Base-by-base conservation (phyloP, 2,329 filamentous ascomycete genomes). In the Diaporthe destruens region DNA sequence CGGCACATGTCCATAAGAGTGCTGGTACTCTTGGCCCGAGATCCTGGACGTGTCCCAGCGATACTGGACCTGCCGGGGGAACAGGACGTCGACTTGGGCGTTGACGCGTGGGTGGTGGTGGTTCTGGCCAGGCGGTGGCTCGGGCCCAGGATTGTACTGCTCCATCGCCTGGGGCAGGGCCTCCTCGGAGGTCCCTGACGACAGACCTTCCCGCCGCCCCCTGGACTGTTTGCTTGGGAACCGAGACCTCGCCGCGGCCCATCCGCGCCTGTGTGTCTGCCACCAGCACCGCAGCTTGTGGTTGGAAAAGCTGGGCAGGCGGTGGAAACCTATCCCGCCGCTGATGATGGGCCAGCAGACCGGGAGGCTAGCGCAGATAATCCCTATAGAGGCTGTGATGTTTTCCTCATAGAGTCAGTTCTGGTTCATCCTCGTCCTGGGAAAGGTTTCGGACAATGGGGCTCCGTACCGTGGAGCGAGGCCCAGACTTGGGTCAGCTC, bases 271-370 rank as follows among this genome's bases (percentile, higher is more conserved):
- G 12, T 54, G 7, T n/a, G 51, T 29, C 51, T 54, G 51, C 51
- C 51, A 54, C 51, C 51, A 32, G 51, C 25, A 7, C 25, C 51
- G 23, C 51, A 54, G 6, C 23, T 54, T 54, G 25, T 16, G 25
- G 11, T 54, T 54, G 29, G 51, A 54, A 6, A 54, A 54, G 12
- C 8, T 54, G 51, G 51, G 32, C 51, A 32, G 51, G 51, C 25
- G 51, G 25, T 32, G 23, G 14, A 54, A n/a, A 11, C 23, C 51
- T 6, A 25, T 32, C 16, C 11, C 51, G 51, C 51, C 12, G 51
- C 29, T 54, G 51, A 71, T 55, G 44, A 71, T 36, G 47, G 56
- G 34, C 69, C 69, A 71, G 56, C 69, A 71, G 8, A 71, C 69
- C 53, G 69, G 69, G 34, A 71, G 69, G 29, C 69, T 54, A 14